These are phyloP conservation scores for Colletotrichum orbiculare DNA, from an alignment of 2,329 filamentous ascomycete genomes.

Conservation along the genomic window DNA sequence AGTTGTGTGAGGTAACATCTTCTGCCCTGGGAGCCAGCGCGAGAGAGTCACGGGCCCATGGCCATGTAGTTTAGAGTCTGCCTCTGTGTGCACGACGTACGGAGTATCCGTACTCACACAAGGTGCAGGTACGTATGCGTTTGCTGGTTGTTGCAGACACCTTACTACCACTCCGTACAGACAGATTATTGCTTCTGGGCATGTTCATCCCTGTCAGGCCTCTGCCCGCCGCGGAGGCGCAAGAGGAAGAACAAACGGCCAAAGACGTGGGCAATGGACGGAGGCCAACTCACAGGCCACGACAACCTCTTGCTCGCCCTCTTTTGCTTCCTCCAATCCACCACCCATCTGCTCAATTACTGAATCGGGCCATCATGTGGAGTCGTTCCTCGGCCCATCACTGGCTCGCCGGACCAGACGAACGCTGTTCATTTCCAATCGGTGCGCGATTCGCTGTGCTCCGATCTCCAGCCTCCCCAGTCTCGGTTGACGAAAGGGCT, in stretches of 20 bases:
- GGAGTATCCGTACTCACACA: no score
- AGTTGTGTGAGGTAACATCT: no score
- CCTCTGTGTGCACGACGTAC: no score
- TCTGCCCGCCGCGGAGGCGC: constrained; percentile 4
- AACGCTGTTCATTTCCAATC: constrained; percentile 36
- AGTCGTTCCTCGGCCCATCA: constrained; percentile 14
- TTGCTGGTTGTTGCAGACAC: no score
- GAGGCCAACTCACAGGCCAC: background rate
- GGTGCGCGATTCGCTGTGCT: constrained; percentile 25
- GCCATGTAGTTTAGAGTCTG: no score
- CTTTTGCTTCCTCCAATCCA: constrained; percentile 6
- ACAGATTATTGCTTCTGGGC: no score
- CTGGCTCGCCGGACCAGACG: constrained; percentile 31
- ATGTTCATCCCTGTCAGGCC: constrained; percentile 10
- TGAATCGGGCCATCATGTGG: constrained; percentile 27
- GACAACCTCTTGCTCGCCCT: background rate
- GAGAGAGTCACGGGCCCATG: no score
- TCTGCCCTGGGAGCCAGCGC: no score
- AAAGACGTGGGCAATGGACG: background rate
- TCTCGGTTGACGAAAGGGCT: background rate
- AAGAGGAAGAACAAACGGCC: background rate
- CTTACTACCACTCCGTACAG: no score
- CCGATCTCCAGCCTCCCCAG: constrained; percentile 30
- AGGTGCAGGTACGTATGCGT: no score
- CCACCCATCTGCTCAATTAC: constrained; percentile 34